Percentiles rank a stretch among this genome's conserved stretches.
Evolutionary conservation across 768 basidiomycete species (phyloP).

Genomic region (Cyathus striatus): DNA sequence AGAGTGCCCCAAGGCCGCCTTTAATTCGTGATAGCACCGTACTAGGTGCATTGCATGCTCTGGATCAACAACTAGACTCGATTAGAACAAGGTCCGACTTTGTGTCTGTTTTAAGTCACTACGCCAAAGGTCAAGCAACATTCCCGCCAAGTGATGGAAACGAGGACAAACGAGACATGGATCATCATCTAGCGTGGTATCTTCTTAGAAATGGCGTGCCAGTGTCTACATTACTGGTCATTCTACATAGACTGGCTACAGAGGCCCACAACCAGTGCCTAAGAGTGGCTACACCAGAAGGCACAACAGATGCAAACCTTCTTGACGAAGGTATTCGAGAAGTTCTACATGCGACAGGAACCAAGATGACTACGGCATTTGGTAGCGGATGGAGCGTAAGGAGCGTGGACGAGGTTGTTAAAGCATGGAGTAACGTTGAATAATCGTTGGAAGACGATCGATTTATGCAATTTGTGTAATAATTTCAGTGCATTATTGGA

Average conservation of each 20-base stretch:
- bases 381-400: constrained; percentile 72
- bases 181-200: constrained; percentile 62
- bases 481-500: not conserved
- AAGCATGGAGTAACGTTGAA: constrained; percentile 41
- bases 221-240: constrained; percentile 57
- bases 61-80: constrained; percentile 53
- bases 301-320: constrained; percentile 30
- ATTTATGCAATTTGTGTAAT: not conserved
- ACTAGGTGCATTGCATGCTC: constrained; percentile 55
- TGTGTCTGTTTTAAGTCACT: constrained; percentile 38
- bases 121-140: constrained; percentile 46
- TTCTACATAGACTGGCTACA: constrained; percentile 55
- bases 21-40: constrained; percentile 72
- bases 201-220: constrained; percentile 66
- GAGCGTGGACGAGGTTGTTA: constrained; percentile 62
- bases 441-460: not conserved
- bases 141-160: constrained; percentile 8
- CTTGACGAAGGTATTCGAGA: constrained; percentile 65
- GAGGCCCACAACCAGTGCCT: constrained; percentile 59
- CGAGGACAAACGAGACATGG: constrained; percentile 10
- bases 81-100: constrained; percentile 38
- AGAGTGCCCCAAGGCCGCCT: constrained; percentile 60
- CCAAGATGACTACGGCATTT: constrained; percentile 66
- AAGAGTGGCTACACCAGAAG: constrained; percentile 40
- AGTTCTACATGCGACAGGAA: constrained; percentile 81